Base-by-base conservation (phyloP, 352 stramenopile species). In the Phytophthora pseudosyringae region DNA sequence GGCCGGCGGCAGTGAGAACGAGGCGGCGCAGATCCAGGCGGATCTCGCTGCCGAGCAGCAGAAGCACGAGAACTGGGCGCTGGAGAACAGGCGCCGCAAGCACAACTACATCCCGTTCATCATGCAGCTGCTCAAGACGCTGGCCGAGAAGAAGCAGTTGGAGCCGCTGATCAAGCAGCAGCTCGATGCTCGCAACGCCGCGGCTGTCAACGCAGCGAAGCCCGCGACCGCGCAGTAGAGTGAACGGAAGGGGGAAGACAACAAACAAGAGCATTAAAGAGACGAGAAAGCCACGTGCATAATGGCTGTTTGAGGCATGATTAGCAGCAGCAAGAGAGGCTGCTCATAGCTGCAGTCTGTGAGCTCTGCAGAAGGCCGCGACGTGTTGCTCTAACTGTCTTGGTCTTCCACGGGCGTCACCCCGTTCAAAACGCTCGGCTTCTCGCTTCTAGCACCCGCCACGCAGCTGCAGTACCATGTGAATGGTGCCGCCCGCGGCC, bases 401-500 rank as follows among this genome's bases (percentile, higher is more conserved):
- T 33, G 11, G 32, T 13, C 31, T 55, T 46, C 40, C 15, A 10
- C 21, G 28, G 5, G 3, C n/a, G 28, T 25, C 25, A 40, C 13
- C 26, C 11, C 49, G 5, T 51, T 58, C 39, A 56, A 67, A 67
- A 59, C 28, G 33, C 45, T 59, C 38, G 31, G 11, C n/a, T 21
- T 21, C 39, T 33, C 12, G 8, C 3, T 15, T 46, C 68, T 88
- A 91, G 71, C 68, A 84, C 16, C 97, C 96, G 39, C 97, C 97
- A 71, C 97, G 93, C 67, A 99, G 83, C 79, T 99, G 97, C 60
- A 99, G 84, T 16, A 99, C 97, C 97, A 99, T 99, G 83, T 99
- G 97, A 81, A 99, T 99, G 35, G 97, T 99, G 50, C 93, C 96
- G 31, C 97, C 97, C 16, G 97, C 96, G 41, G 78, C 86, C 40